A percentile compares a stretch with the other conserved stretches of the same genome.
Conservation (phyloP, 139 green algal species). For the Yamagishiella unicocca region DNA sequence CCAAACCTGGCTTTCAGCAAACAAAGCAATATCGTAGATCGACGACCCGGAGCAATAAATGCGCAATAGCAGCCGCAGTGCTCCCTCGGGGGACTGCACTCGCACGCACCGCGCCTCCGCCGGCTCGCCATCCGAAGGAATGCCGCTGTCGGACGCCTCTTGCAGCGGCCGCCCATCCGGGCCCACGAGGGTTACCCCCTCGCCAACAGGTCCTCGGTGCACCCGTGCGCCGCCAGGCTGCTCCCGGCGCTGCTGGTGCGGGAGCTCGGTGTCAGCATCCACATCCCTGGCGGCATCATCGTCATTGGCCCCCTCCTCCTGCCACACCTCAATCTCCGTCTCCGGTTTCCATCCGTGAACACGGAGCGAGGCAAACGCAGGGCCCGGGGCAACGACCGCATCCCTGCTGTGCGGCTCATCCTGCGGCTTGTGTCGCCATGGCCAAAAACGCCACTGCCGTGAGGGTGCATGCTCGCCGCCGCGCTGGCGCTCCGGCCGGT, state of each 20-base stretch:
- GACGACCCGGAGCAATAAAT: no score
- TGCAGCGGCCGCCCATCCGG: not conserved
- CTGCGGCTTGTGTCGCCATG: not conserved
- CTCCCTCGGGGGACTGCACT: no score
- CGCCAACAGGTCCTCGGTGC: not conserved
- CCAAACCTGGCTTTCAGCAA: no score
- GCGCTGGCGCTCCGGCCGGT: not conserved
- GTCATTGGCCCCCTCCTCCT: not conserved
- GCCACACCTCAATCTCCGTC: not conserved
- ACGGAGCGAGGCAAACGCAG: not conserved
- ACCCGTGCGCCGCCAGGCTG: not conserved
- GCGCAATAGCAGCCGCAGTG: no score
- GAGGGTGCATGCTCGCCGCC: not conserved
- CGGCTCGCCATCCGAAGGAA: not conserved
- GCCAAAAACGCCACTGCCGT: slow-evolving; percentile 4
- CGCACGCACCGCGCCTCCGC: no score
- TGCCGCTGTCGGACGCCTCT: not conserved
- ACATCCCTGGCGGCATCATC: not conserved
- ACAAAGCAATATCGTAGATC: no score
- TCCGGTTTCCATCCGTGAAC: not conserved
- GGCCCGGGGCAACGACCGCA: not conserved
- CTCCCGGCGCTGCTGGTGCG: not conserved
- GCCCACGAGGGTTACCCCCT: slow-evolving; percentile 18
- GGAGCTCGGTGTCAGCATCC: not conserved
- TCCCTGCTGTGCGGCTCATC: not conserved